Evolutionary conservation across 2,329 filamentous ascomycete species (phyloP), one percentile per base, ranked within the genome.

Genomic region (Neofusicoccum cordaticola): DNA sequence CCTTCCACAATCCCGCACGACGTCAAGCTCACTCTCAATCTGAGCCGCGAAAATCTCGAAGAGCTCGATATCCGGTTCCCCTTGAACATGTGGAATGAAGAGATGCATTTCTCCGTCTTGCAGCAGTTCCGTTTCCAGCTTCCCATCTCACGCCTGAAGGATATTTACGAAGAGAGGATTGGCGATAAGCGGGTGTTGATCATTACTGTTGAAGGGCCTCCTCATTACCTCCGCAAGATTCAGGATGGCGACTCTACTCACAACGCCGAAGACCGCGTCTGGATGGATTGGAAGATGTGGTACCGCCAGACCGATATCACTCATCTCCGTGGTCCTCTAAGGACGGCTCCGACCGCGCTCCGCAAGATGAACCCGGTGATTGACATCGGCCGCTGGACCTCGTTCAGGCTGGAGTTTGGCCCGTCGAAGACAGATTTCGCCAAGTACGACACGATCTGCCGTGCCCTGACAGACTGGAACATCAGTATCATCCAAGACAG

Each of bases 381-480:
- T 44, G 17, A 19, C 19, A 7, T 45, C 84, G 84, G 85, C 39
- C 82, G 83, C n/a, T 90, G 88, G 88, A 87, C 84, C 15, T 83
- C 82, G 0, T 88, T 88, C 69, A 77, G 79, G 4, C 74, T 89
- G 11, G 78, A 75, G 0, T 84, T 88, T 57, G 68, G 76, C 70
- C 69, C 15, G 65, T 71, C 4, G 69, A 74, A 72, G 6, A 68
- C 74, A 1, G 67, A 71, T 2, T 69, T 73, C 0, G 66, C 69
- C 2, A 72, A 74, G 5, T 83, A 84, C 69, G 67, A 73, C 1
- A 68, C 76, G 0, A 78, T 90, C 19, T 77, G 81, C 3, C 73
- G 78, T 8, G 85, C 85, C 1, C 80, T 97, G 0, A 79, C 81
- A 11, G 90, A 96, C 67, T 90, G 90, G 78, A 96, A 96, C 66